Evolutionary conservation across 2,329 filamentous ascomycete species (phyloP), one percentile per base, ranked within the genome.

Genomic region (Ophiostoma fasciatum): DNA sequence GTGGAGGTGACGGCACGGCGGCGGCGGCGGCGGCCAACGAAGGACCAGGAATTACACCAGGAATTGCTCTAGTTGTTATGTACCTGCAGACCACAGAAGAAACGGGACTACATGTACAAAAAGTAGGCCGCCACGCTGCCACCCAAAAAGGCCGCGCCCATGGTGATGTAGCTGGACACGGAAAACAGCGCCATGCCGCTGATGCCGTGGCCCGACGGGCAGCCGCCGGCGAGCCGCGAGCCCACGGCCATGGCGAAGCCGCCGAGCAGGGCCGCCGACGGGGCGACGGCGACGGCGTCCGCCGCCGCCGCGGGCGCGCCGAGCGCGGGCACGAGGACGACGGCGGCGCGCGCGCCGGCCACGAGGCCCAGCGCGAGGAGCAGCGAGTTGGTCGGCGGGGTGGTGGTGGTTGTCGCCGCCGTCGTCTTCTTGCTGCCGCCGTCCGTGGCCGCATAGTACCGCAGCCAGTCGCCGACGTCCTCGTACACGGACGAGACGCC

Each of bases 131-230:
- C 40, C 4, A 41, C 7, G 7, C 34, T 23, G 4, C 71, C 74
- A 1, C 62, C 62, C 1, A 49, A 63, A 57, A 80, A 78, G 45
- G 73, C 66, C 5, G 63, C 57, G 3, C 53, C 64, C 18, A 78
- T 71, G 0, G 71, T 75, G 11, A 80, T 51, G 37, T 78, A 60
- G 47, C 76, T 80, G 9, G 74, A 68, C 4, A 68, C 54, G 0
- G 68, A 74, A 34, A 80, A 56, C 41, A 74, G 57, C n/a, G 70
- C 68, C 48, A 80, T 63, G 0, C 77, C 77, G 40, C 70, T 78
- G 43, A 82, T 73, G 0, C 77, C 77, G 49, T 82, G 77, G 0
- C 77, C 76, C 5, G 71, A 76, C 0, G 76, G 78, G 44, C 77
- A 82, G 0, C 77, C 77, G 2, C 74, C 74, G 0, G 70, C 75